Evolutionary conservation across 169 alveolate species (phyloP).

Genomic region (Theileria luwenshuni): DNA sequence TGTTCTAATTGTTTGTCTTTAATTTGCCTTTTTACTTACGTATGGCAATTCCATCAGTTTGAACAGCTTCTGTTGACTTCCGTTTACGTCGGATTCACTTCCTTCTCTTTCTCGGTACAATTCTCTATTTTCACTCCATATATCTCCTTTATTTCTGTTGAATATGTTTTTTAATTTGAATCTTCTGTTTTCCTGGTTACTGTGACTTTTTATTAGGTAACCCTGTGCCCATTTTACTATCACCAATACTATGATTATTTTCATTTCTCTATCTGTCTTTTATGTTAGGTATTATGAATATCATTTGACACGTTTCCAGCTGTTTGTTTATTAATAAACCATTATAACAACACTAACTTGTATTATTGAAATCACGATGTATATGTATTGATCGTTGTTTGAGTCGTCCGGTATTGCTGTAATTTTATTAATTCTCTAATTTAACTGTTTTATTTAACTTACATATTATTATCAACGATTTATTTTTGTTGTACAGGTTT

Average conservation of each 20-base stretch:
- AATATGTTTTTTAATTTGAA: background rate
- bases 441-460: background rate
- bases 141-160: background rate
- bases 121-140: background rate
- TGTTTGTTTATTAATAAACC: background rate
- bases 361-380: conserved; percentile 49
- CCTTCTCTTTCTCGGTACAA: background rate
- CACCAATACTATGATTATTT: background rate
- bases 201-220: background rate
- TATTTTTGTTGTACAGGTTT: conserved; percentile 46
- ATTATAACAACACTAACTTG: conserved; percentile 3
- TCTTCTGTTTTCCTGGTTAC: background rate
- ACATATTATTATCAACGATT: conserved; percentile 43
- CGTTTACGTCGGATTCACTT: too few relatives aligned
- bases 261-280: conserved; percentile 16
- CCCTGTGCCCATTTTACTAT: background rate
- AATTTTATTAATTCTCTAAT: too few relatives aligned
- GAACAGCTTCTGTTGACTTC: conserved; percentile 15
- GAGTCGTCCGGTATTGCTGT: conserved; percentile 63
- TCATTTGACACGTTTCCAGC: conserved; percentile 66
- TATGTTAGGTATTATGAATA: conserved; percentile 48
- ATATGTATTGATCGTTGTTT: conserved; percentile 27
- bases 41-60: conserved; percentile 59
- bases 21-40: background rate
- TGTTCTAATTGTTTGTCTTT: conserved; percentile 70